Evolutionary conservation across 495 filamentous ascomycete genomes (phyloP).

Genomic region (Penicillium herquei): DNA sequence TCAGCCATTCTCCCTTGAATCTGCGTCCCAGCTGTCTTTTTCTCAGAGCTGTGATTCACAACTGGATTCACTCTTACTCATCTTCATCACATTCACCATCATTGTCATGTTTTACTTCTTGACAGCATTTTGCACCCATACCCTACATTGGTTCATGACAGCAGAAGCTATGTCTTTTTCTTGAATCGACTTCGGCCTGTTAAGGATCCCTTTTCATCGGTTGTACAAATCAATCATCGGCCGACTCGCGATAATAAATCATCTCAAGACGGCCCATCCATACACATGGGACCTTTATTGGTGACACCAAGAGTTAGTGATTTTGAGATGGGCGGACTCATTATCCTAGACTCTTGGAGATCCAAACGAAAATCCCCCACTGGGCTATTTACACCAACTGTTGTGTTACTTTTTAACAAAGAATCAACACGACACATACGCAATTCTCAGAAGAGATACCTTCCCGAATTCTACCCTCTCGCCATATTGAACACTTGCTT

Average conservation of each 20-base stretch:
- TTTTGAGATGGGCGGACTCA: background rate
- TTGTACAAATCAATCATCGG: conserved; percentile 17
- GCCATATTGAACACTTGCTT: background rate
- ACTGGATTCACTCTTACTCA: background rate
- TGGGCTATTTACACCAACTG: background rate
- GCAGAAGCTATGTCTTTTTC: no score
- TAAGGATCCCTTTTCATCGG: conserved; percentile 2
- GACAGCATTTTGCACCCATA: conserved; percentile 15
- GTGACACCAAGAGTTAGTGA: background rate
- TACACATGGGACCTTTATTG: background rate
- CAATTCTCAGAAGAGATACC: background rate
- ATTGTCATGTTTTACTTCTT: conserved; percentile 2
- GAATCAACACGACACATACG: background rate
- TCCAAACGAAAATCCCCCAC: background rate
- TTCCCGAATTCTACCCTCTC: conserved; percentile 1
- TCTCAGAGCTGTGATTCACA: background rate
- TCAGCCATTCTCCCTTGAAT: background rate
- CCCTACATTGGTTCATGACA: background rate
- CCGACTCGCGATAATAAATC: background rate
- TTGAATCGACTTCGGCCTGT: no score
- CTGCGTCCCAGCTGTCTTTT: background rate
- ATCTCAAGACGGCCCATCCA: background rate
- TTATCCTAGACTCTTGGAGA: background rate
- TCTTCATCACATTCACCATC: conserved; percentile 5
- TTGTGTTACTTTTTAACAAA: background rate